These are phyloP conservation scores for Debaryomyces tyrocola DNA, from an alignment of 805 yeast genomes.

Conservation along the genomic window DNA sequence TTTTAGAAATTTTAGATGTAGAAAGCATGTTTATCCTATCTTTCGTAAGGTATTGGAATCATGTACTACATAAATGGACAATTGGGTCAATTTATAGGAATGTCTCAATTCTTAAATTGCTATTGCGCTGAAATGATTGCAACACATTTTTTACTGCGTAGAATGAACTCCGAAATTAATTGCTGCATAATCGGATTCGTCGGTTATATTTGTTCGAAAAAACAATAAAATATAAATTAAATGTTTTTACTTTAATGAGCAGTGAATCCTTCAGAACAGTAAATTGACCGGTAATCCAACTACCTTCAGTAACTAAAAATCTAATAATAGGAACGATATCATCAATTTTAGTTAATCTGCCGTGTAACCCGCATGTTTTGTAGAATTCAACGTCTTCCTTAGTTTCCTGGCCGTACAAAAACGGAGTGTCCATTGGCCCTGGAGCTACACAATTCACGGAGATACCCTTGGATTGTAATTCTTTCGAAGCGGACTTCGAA, in stretches of 20 bases:
- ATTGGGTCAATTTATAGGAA: too few species aligned
- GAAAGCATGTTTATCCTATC: neutral
- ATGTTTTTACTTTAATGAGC: conserved; percentile 57
- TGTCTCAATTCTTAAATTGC: too few species aligned
- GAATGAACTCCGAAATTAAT: too few species aligned
- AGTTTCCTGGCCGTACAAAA: conserved; percentile 61
- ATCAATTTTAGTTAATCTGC: conserved; percentile 54
- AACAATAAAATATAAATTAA: neutral
- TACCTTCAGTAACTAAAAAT: conserved; percentile 63
- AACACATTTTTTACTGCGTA: too few species aligned
- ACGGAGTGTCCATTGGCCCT: conserved; percentile 69
- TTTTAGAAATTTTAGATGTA: neutral
- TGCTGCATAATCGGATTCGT: too few species aligned
- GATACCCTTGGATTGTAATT: conserved; percentile 44
- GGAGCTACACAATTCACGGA: conserved; percentile 61
- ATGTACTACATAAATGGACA: too few species aligned
- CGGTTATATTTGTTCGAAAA: too few species aligned
- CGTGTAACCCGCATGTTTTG: conserved; percentile 49
- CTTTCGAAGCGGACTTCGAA: conserved; percentile 55
- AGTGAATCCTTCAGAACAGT: conserved; percentile 64
- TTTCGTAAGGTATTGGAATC: too few species aligned
- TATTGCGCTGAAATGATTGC: too few species aligned
- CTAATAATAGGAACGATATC: conserved; percentile 66
- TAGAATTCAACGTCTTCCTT: conserved; percentile 52
- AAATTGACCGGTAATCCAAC: conserved; percentile 70